phyloP scores from a whole-genome alignment of 2,329 filamentous ascomycete genomes.

The Epichloe aotearoae region DNA sequence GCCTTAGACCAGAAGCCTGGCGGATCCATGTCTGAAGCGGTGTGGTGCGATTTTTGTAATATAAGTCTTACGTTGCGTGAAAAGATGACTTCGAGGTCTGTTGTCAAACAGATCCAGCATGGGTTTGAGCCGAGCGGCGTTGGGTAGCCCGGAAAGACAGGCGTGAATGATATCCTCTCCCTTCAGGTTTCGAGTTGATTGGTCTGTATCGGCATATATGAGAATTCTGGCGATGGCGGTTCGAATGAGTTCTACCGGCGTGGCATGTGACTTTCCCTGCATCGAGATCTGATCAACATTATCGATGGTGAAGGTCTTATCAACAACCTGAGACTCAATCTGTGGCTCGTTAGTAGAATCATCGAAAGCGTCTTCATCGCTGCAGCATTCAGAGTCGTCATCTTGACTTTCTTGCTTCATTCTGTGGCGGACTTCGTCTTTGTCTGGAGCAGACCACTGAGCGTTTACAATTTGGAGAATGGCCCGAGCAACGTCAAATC shows the following conservation, averaged over 20 bases:
- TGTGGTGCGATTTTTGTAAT: conserved; percentile 39
- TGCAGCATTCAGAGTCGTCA: conserved; percentile 23
- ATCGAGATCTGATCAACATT: conserved; percentile 57
- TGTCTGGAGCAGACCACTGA: conserved; percentile 50
- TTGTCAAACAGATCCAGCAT: conserved; percentile 47
- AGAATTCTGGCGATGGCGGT: conserved; percentile 45
- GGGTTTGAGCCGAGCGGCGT: conserved; percentile 22
- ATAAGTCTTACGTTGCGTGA: conserved; percentile 40
- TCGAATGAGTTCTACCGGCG: conserved; percentile 42
- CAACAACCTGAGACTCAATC: conserved; percentile 41
- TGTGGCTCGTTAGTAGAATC: conserved; percentile 26
- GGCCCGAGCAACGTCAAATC: conserved; percentile 47
- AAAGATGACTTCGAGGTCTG: conserved; percentile 41
- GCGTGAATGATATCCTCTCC: conserved; percentile 59
- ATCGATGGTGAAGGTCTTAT: conserved; percentile 61
- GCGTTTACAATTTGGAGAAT: conserved; percentile 58
- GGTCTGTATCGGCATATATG: conserved; percentile 55
- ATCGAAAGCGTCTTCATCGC: conserved; percentile 20
- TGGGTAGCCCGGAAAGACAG: conserved; percentile 24
- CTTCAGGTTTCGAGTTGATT: conserved; percentile 44
- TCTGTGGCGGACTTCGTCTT: conserved; percentile 36
- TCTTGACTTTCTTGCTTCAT: conserved; percentile 27
- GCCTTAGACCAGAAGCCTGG: conserved; percentile 12
- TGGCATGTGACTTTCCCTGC: conserved; percentile 50
- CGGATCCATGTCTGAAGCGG: conserved; percentile 51